Evolutionary conservation across 768 basidiomycete species (phyloP), one percentile per base, ranked within the genome.

Genomic region (Chlorophyllum brunneum): DNA sequence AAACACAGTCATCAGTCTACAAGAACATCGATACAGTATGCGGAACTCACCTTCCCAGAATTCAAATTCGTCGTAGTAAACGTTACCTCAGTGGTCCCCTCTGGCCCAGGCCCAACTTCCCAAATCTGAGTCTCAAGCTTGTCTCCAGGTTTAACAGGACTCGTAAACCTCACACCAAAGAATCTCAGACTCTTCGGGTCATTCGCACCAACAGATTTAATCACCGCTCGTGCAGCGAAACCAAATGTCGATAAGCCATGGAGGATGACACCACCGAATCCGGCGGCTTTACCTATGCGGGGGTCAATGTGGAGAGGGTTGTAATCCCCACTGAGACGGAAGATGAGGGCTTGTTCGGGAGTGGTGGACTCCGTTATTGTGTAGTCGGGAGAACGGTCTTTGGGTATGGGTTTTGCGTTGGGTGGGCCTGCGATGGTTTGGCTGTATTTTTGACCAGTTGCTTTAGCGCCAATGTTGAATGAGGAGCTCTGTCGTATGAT

Each of bases 181-280:
- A 81, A 73, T 55, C 76, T 82, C 55, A 95, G 70, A 1, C 85
- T 73, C 3, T 71, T 71, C 2, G 85, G 76, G 57, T 88, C 80
- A 38, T 78, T 77, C 0, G 74, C 77, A 0, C 81, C 88, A 10
- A 85, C 75, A 1, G 76, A 74, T 52, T 77, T 76, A 55, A 95
- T 73, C 48, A 94, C 67, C 1, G 82, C 88, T 37, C 91, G 83
- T 2, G 88, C 92, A 6, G 76, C 86, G 63, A 92, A 92, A 8
- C 92, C 92, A 63, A 80, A 93, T 0, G 86, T 81, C 16, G 86
- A 84, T 22, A 94, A 75, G 24, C 92, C 92, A 62, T 95, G 92
- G 2, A 94, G 77, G 60, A 95, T 92, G 31, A 86, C 82, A 42
- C 85, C 92, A 2, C 88, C 88, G 60, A 95, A 93, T 9, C 90